Evolutionary conservation across 140 eudicot genomes (phyloP).

Genomic region (Flaveria floridana): DNA sequence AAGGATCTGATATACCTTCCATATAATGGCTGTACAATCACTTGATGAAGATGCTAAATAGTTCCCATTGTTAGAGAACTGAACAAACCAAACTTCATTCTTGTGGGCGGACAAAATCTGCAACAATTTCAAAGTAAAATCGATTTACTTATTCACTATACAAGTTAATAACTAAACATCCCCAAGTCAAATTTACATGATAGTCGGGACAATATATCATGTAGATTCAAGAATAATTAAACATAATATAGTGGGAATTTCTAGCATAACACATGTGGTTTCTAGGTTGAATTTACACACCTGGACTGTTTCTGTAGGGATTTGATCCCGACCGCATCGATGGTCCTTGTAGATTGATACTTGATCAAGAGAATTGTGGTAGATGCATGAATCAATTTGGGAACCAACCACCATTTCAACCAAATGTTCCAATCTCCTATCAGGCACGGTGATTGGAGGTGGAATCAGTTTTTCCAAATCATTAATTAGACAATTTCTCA

Average conservation of each 20-base stretch:
- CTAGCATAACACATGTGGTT: background rate
- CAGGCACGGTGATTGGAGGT: constrained; percentile 74
- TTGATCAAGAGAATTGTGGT: constrained; percentile 59
- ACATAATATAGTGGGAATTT: background rate
- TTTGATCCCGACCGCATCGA: constrained; percentile 63
- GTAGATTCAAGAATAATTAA: constrained; percentile 1
- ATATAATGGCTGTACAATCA: constrained; percentile 87
- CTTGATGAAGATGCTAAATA: constrained; percentile 90
- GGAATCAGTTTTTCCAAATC: constrained; percentile 71
- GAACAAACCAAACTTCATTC: constrained; percentile 97
- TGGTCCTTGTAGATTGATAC: constrained; percentile 74
- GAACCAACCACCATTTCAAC: constrained; percentile 63
- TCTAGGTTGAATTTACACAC: constrained; percentile 40
- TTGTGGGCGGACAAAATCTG: constrained; percentile 75
- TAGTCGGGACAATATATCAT: background rate
- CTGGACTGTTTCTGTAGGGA: constrained; percentile 88
- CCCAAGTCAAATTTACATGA: background rate
- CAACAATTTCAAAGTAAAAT: constrained; percentile 23
- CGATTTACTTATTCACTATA: background rate
- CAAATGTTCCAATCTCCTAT: constrained; percentile 75
- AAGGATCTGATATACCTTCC: constrained; percentile 60
- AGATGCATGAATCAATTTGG: constrained; percentile 69
- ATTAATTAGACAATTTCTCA: constrained; percentile 42
- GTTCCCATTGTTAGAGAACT: constrained; percentile 78
- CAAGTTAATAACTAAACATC: background rate